Base-by-base conservation (phyloP, 2,329 filamentous ascomycete genomes). In the Exophiala viscosa region DNA sequence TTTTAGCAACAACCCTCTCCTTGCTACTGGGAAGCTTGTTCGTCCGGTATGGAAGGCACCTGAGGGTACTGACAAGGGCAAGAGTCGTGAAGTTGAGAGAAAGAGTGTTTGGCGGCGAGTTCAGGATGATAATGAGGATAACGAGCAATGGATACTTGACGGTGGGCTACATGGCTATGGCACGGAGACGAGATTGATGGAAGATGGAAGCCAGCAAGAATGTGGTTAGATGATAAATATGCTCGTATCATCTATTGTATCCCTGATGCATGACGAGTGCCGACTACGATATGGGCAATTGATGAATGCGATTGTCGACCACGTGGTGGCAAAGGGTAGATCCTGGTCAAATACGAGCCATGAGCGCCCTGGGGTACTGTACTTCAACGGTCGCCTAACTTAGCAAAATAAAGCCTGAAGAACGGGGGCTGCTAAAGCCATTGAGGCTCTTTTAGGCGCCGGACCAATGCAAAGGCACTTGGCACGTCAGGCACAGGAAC, bases 71-170 rank as follows among this genome's bases (percentile, higher is more conserved):
- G 49, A 55, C 6, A 52, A 55, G 34, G 52, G 50, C 2, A 65
- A 61, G 40, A 50, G 42, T 17, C 50, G 43, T 8, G 59, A 54
- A 33, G 33, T 23, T 15, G 54, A 58, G 52, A 64, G 64, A 34
- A 70, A 67, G 52, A 71, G 72, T 60, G 71, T 70, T 13, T 76
- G 73, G 73, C 66, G 73, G 34, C 67, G 73, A 34, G 73, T 76
- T 15, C 73, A 76, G 55, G 73, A 76, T 51, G 60, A 65, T 46
- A 71, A 70, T 42, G 72, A 73, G 20, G 72, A 75, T 54, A 75
- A 75, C 54, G 73, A 76, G 61, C 70, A 71, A 50, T 76, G 73
- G 73, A 74, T 75, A 51, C 54, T 75, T 40, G 72, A 75, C 50
- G 73, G 73, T 18, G 73, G 72, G 4, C 45, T 71, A 35, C 66